Evolutionary conservation across 768 basidiomycete genomes (phyloP).

Genomic region (Tylopilus plumbeoviolaceoides): DNA sequence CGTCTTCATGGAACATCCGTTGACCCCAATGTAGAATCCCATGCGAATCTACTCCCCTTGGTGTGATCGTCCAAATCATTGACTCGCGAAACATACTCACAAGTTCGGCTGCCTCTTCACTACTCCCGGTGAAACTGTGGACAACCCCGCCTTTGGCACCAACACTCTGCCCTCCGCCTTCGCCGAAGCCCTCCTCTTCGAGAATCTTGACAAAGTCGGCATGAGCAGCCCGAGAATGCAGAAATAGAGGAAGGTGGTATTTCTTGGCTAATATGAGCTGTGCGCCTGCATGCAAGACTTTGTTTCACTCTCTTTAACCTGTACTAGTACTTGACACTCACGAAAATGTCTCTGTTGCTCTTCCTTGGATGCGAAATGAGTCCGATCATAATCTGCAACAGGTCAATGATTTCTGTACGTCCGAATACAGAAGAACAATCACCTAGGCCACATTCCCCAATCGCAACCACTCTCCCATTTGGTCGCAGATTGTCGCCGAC

Average conservation of each 20-base stretch:
- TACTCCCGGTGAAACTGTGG: conserved; percentile 75
- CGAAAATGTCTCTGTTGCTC: conserved; percentile 65
- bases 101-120: conserved; percentile 58
- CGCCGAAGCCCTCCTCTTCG: conserved; percentile 59
- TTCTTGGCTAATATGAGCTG: conserved; percentile 68
- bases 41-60: conserved; percentile 51
- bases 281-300: conserved; percentile 30
- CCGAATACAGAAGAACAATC: not conserved
- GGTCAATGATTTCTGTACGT: not conserved
- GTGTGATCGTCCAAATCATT: not conserved
- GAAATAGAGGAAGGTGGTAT: conserved; percentile 70
- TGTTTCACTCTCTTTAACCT: not conserved
- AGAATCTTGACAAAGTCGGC: conserved; percentile 63
- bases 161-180: conserved; percentile 47
- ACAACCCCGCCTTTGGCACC: conserved; percentile 74
- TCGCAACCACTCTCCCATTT: conserved; percentile 57
- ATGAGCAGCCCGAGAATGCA: conserved; percentile 80
- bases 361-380: conserved; percentile 56
- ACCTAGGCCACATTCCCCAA: conserved; percentile 84
- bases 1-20: conserved; percentile 77
- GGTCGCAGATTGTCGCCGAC: conserved; percentile 47
- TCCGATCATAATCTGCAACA: conserved; percentile 67
- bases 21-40: conserved; percentile 61
- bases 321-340: conserved; percentile 25
- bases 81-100: conserved; percentile 38